Evolutionary conservation across 805 yeast genomes (phyloP).

Genomic region (Zygotorulaspora florentina): DNA sequence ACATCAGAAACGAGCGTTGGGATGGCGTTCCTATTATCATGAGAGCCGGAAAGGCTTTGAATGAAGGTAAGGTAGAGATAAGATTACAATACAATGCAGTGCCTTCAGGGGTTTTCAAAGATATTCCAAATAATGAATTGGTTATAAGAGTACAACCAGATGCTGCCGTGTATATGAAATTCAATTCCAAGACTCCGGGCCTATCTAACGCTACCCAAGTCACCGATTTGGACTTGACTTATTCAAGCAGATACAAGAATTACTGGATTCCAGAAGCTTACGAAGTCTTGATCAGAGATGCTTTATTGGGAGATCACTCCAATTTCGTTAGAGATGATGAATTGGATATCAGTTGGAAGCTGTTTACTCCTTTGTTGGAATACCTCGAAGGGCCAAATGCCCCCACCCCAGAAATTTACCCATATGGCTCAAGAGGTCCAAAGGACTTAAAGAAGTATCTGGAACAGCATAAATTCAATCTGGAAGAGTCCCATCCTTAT

Average conservation of each 20-base stretch:
- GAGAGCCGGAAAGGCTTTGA: conserved; percentile 97
- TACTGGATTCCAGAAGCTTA: conserved; percentile 98
- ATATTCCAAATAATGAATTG: conserved; percentile 85
- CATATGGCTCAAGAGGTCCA: conserved; percentile 94
- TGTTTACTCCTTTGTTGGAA: conserved; percentile 87
- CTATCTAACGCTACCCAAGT: conserved; percentile 73
- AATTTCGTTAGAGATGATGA: conserved; percentile 98
- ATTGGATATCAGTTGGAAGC: conserved; percentile 85
- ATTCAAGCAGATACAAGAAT: conserved; percentile 72
- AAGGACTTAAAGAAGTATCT: conserved; percentile 56
- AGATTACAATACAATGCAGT: conserved; percentile 88
- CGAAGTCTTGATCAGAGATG: conserved; percentile 91
- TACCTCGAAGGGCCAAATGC: conserved; percentile 67
- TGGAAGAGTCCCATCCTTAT: conserved; percentile 56
- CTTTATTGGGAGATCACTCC: conserved; percentile 87
- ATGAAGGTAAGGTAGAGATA: conserved; percentile 91
- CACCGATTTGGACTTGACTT: conserved; percentile 88
- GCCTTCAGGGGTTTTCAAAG: conserved; percentile 73
- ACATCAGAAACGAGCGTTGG: conserved; percentile 93
- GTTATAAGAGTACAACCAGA: conserved; percentile 92
- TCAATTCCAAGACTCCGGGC: conserved; percentile 93
- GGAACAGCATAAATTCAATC: conserved; percentile 66
- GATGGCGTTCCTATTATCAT: conserved; percentile 94
- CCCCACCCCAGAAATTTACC: conserved; percentile 63
- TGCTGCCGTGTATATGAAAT: conserved; percentile 89